Percentiles rank a stretch among this genome's conserved stretches.
Evolutionary conservation across 768 basidiomycete genomes (phyloP).

Genomic region (Vararia minispora): DNA sequence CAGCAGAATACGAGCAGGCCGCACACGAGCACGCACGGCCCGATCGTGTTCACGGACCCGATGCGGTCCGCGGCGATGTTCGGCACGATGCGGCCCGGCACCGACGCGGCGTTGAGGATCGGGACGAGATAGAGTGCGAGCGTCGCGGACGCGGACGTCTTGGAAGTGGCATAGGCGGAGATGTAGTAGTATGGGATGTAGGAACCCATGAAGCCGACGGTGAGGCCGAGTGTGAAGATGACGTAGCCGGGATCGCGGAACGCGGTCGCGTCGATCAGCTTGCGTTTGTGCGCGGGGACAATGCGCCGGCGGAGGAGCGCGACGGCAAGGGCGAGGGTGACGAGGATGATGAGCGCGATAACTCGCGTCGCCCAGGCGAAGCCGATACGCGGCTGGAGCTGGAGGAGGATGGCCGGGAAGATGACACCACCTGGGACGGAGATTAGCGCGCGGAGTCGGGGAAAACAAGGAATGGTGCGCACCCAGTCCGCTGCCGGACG

Average conservation of each 20-base stretch:
- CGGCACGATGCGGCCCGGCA: conserved; percentile 21
- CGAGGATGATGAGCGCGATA: conserved; percentile 16
- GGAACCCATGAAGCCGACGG: conserved; percentile 6
- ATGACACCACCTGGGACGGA: conserved; percentile 15
- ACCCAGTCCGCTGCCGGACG: conserved; percentile 24
- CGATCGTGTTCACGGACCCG: conserved; percentile 21
- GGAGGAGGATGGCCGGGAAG: conserved; percentile 22
- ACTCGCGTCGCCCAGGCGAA: conserved; percentile 19
- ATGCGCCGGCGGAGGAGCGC: conserved; percentile 14
- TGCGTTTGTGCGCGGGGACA: conserved; percentile 7
- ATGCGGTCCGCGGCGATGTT: conserved; percentile 19
- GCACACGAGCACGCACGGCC: conserved; percentile 15
- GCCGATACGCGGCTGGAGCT: conserved; percentile 15
- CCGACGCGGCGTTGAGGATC: conserved; percentile 21
- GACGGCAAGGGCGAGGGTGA: conserved; percentile 15
- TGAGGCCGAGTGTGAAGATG: conserved; percentile 14
- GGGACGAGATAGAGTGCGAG: conserved; percentile 21
- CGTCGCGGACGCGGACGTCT: conserved; percentile 7
- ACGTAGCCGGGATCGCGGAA: conserved; percentile 17
- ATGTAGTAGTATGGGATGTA: conserved; percentile 21
- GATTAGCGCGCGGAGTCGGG: background rate
- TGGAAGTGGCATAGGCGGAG: conserved; percentile 14
- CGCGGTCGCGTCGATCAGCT: conserved; percentile 12
- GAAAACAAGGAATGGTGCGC: background rate
- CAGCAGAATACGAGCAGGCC: conserved; percentile 20